These are phyloP conservation scores for Thymus quinquecostatus DNA, from an alignment of 257 asterid genomes.

Conservation along the genomic window DNA sequence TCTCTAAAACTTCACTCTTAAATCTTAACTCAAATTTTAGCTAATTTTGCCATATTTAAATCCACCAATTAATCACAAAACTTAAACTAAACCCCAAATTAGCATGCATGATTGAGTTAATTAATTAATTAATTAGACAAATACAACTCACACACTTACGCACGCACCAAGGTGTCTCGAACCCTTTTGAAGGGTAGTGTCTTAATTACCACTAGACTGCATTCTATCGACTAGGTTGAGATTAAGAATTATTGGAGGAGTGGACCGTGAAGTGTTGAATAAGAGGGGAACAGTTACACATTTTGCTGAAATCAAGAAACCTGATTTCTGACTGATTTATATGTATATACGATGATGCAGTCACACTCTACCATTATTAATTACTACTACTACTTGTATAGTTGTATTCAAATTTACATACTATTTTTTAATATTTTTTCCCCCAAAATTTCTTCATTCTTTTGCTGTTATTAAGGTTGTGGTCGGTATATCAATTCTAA, in stretches of 20 bases:
- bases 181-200: too few species aligned
- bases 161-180: too few species aligned
- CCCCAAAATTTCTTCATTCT: slow-evolving; percentile 20
- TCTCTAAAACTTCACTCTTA: slow-evolving; percentile 37
- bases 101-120: too few species aligned
- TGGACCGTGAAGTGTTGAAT: slow-evolving; percentile 47
- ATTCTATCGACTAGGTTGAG: too few species aligned
- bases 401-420: too few species aligned
- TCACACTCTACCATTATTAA: slow-evolving; percentile 9
- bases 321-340: slow-evolving; percentile 48
- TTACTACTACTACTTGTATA: background rate
- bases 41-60: too few species aligned
- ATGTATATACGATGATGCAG: slow-evolving; percentile 29
- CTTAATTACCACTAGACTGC: too few species aligned
- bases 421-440: background rate
- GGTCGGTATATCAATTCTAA: slow-evolving; percentile 20
- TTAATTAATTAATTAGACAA: too few species aligned
- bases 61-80: background rate
- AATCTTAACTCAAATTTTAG: too few species aligned
- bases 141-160: too few species aligned
- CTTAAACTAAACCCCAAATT: background rate
- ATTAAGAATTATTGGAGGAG: slow-evolving; percentile 12
- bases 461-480: slow-evolving; percentile 49
- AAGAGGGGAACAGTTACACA: slow-evolving; percentile 49
- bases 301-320: slow-evolving; percentile 69